Base-by-base conservation (phyloP, 306 rosid species). In the Coriaria nepalensis region DNA sequence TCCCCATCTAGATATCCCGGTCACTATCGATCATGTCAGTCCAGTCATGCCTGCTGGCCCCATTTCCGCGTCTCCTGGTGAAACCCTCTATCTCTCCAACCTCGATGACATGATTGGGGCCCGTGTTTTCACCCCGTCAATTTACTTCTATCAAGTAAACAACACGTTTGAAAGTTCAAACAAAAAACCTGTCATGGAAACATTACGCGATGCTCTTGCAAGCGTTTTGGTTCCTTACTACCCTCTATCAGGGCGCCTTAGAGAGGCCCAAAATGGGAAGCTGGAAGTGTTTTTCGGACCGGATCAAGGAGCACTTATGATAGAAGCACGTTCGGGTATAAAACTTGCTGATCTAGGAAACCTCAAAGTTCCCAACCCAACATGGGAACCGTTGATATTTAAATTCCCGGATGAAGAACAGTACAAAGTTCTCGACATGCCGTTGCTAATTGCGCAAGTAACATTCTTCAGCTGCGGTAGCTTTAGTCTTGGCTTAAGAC, bases 401-500 rank as follows among this genome's bases (percentile, higher is more conserved):
- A 73, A 80, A 58, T 85, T 85, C 50, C 79, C 81, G 0, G 13
- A 77, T 14, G 98, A 85, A 68, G 95, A 90, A 59, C 85, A 74
- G 2, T 85, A 79, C 63, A 79, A 71, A 69, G 79, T 90, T 41
- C 92, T 90, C 6, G 86, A 85, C 44, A 85, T 85, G 98, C 93
- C 98, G 12, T 63, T 92, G 52, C 76, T 85, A 9, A 92, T 92
- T 33, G 96, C 87, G 29, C 98, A 92, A 42, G 74, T 85, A 10
- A 82, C 94, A 6, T 40, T 52, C 9, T 85, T 92, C 46, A 42
- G 71, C 6, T 85, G 98, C 7, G 98, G 96, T 7, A 81, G 98
- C 7, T 82, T 92, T 10, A 79, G 94, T 75, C 72, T 92, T n/a
- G 98, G 96, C 38, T 63, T 92, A 70, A 73, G 98, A 51, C 83